Evolutionary conservation across 495 filamentous ascomycete genomes (phyloP).

Genomic region (Cenococcum geophilum): DNA sequence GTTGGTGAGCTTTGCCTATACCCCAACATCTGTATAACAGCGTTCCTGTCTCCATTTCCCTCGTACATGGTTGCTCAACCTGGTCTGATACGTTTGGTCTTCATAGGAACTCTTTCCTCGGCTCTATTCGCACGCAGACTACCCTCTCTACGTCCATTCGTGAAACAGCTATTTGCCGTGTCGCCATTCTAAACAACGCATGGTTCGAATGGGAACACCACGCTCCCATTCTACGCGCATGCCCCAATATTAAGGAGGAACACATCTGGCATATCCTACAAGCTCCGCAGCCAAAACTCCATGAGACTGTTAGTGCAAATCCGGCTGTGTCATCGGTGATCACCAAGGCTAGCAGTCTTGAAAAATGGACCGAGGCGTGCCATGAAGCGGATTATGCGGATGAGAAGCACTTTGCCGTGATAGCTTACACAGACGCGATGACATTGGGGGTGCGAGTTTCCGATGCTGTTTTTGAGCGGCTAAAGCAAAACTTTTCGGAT

Average conservation of each 20-base stretch:
- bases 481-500: conserved; percentile 51
- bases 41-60: background rate
- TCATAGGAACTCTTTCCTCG: conserved; percentile 34
- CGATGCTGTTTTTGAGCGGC: conserved; percentile 31
- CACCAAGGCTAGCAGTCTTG: background rate
- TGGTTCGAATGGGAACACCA: conserved; percentile 39
- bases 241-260: conserved; percentile 46
- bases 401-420: conserved; percentile 31
- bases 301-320: conserved; percentile 14
- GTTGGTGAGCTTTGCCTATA: conserved; percentile 26
- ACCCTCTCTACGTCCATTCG: conserved; percentile 28
- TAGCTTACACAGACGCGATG: conserved; percentile 36
- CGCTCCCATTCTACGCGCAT: conserved; percentile 24
- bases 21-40: background rate
- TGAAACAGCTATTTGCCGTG: conserved; percentile 37
- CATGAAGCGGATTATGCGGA: conserved; percentile 12
- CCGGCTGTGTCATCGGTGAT: background rate
- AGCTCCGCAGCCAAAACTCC: conserved; percentile 24
- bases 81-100: conserved; percentile 1
- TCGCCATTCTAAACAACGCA: conserved; percentile 37
- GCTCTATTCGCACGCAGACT: conserved; percentile 35
- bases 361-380: background rate
- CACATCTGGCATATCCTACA: conserved; percentile 34
- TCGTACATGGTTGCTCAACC: background rate
- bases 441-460: conserved; percentile 32